Evolutionary conservation across 2,329 filamentous ascomycete genomes (phyloP).

Genomic region (Alternaria sp.): DNA sequence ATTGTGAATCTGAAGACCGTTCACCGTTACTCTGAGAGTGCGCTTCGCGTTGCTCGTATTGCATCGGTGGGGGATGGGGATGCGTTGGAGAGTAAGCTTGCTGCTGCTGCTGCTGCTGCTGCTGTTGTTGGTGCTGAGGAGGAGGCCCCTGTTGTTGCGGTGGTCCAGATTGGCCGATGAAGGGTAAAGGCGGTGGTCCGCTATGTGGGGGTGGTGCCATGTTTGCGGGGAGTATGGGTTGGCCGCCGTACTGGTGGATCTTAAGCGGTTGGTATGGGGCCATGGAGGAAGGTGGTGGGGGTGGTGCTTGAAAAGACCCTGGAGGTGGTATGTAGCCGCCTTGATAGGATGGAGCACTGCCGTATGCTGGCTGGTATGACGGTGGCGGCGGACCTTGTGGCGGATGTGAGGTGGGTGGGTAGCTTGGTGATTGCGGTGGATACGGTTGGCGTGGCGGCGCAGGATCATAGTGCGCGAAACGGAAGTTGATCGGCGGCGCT

Average conservation of each 20-base stretch:
- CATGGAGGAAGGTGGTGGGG: slow-evolving; percentile 32
- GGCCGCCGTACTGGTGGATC: slow-evolving; percentile 50
- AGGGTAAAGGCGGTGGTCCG: slow-evolving; percentile 3
- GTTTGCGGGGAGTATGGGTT: slow-evolving; percentile 49
- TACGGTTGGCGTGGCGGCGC: slow-evolving; percentile 31
- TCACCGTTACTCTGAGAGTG: slow-evolving; percentile 13
- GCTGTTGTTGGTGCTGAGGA: slow-evolving; percentile 2
- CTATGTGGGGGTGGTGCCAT: slow-evolving; percentile 39
- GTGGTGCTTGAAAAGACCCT: slow-evolving; percentile 43
- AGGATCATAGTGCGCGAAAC: slow-evolving; percentile 48
- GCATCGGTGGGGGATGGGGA: slow-evolving; percentile 20
- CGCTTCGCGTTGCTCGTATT: slow-evolving; percentile 31
- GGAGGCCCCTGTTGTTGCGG: not conserved
- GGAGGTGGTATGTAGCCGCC: slow-evolving; percentile 42
- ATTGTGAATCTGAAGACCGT: slow-evolving; percentile 27
- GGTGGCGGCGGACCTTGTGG: slow-evolving; percentile 25
- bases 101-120: not conserved
- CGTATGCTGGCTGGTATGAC: slow-evolving; percentile 57
- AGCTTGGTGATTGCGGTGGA: slow-evolving; percentile 31
- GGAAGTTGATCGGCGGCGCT: slow-evolving; percentile 38
- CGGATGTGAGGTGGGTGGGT: slow-evolving; percentile 26
- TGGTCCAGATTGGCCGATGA: slow-evolving; percentile 1
- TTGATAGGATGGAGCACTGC: slow-evolving; percentile 28
- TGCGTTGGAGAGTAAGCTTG: slow-evolving; percentile 30
- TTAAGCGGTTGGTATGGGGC: slow-evolving; percentile 42